A percentile compares a stretch with the other conserved stretches of the same genome.
Conservation (phyloP, 2,329 filamentous ascomycete genomes). For the Cladosporium sp. region DNA sequence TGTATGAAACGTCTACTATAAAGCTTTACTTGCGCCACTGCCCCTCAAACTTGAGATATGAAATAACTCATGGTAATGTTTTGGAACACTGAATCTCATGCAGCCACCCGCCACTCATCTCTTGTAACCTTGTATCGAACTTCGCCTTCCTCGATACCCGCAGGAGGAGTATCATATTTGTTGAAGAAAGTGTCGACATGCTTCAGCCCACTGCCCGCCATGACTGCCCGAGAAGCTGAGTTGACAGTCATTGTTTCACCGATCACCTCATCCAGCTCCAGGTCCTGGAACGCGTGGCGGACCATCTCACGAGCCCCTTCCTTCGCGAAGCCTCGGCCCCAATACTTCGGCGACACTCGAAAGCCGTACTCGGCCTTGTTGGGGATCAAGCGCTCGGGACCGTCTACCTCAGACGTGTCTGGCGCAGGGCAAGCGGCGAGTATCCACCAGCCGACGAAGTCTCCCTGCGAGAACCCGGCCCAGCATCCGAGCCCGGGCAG, state of each 20-base stretch:
- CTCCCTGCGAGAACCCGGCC: constrained; percentile 13
- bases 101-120: constrained; percentile 1
- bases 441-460: constrained; percentile 30
- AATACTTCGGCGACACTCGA: constrained; percentile 26
- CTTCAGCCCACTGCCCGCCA: constrained; percentile 10
- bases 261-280: constrained; percentile 21
- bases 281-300: constrained; percentile 26
- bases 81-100: not conserved
- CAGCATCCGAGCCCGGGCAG: constrained; percentile 10
- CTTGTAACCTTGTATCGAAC: constrained; percentile 5
- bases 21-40: too few relatives aligned
- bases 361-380: constrained; percentile 24
- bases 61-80: not conserved
- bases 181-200: constrained; percentile 12
- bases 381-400: not conserved
- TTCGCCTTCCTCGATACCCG: constrained; percentile 11
- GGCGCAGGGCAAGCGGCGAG: constrained; percentile 17
- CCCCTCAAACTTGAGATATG: not conserved
- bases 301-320: constrained; percentile 27
- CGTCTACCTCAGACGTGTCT: not conserved
- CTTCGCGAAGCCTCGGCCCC: constrained; percentile 29
- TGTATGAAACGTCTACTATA: too few relatives aligned
- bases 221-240: constrained; percentile 21
- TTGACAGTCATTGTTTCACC: constrained; percentile 31
- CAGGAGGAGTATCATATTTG: constrained; percentile 9